These are phyloP conservation scores for Pyrenula massariospora DNA, from an alignment of 495 filamentous ascomycete genomes.

Conservation along the genomic window DNA sequence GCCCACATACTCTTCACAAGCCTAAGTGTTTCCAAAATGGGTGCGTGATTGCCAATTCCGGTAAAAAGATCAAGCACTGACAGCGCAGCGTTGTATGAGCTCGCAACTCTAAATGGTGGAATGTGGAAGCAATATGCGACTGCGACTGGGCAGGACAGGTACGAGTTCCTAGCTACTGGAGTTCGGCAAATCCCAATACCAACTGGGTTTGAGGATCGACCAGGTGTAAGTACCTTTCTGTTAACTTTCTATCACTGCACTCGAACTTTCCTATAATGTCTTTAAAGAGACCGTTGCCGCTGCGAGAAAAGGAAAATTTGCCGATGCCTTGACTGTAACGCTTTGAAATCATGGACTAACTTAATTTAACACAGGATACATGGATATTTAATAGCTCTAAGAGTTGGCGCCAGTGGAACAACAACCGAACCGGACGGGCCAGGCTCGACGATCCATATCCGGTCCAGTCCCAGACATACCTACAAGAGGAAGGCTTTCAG, in stretches of 20 bases:
- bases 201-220: neutral
- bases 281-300: neutral
- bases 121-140: neutral
- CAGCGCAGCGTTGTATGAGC: neutral
- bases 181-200: neutral
- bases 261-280: neutral
- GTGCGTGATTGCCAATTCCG: too few relatives aligned
- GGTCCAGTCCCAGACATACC: neutral
- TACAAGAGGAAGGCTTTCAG: neutral
- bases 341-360: neutral
- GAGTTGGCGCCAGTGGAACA: neutral
- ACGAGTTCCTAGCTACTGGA: neutral
- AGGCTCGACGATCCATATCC: neutral
- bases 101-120: neutral
- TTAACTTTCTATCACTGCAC: neutral
- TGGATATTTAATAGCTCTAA: neutral
- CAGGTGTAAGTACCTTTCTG: neutral
- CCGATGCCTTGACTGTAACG: neutral
- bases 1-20: too few relatives aligned
- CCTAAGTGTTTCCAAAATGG: too few relatives aligned
- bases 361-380: too few relatives aligned
- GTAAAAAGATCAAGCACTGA: too few relatives aligned
- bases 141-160: neutral
- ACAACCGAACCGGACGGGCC: neutral
- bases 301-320: neutral